Evolutionary conservation across 148 eudicot species (phyloP).

Genomic region (Persicaria maculosa): DNA sequence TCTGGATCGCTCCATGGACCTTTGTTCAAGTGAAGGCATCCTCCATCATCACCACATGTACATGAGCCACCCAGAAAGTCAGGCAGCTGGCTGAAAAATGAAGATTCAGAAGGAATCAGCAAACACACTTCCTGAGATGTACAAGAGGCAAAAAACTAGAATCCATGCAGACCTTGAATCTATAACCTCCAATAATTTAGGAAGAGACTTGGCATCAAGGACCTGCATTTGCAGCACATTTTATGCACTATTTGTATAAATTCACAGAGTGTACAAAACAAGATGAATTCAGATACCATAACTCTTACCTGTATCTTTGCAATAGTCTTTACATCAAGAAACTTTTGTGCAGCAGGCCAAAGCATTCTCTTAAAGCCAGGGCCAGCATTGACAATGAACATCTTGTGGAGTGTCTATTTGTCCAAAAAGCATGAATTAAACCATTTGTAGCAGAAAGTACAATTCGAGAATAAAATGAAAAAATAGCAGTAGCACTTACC

Average conservation of each 20-base stretch:
- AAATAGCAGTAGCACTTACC: conserved; percentile 24
- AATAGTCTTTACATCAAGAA: conserved; percentile 62
- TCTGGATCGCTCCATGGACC: conserved; percentile 80
- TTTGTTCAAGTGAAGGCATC: conserved; percentile 58
- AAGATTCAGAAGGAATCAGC: conserved; percentile 14
- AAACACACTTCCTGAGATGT: neutral
- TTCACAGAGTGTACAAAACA: neutral
- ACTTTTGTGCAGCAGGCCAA: conserved; percentile 73
- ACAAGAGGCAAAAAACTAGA: conserved; percentile 11
- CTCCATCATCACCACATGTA: conserved; percentile 54
- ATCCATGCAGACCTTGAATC: conserved; percentile 45
- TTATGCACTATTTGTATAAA: neutral
- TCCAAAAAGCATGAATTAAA: neutral
- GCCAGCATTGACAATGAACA: conserved; percentile 86
- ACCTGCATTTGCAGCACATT: conserved; percentile 29
- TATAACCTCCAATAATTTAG: conserved; percentile 43
- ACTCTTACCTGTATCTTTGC: conserved; percentile 51
- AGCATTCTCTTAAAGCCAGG: conserved; percentile 60
- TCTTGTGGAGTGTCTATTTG: conserved; percentile 56
- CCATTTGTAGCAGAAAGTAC: neutral
- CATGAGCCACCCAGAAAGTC: conserved; percentile 74
- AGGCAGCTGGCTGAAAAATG: conserved; percentile 56
- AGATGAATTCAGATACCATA: neutral
- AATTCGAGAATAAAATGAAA: neutral
- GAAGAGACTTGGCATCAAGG: conserved; percentile 51